Percentiles rank a stretch among this genome's conserved stretches.
Evolutionary conservation across 306 rosid genomes (phyloP).

Genomic region (Pterocarpus macrocarpus): DNA sequence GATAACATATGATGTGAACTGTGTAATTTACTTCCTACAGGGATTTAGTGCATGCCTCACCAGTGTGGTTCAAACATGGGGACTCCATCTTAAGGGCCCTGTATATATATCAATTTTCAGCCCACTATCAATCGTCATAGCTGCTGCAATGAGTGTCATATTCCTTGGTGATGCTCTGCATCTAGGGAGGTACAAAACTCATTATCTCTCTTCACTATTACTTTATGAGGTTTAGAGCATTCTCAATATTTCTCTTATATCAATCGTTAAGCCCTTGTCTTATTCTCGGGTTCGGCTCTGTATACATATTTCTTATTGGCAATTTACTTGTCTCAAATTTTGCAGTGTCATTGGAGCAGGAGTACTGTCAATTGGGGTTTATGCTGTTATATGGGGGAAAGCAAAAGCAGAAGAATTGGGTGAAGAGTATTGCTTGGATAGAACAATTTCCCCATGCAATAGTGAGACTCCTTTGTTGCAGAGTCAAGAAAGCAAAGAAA

Average conservation of each 20-base stretch:
- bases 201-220: background rate
- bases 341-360: constrained; percentile 55
- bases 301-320: too few species aligned
- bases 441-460: background rate
- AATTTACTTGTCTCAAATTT: background rate
- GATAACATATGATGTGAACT: too few species aligned
- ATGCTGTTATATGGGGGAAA: constrained; percentile 54
- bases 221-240: too few species aligned
- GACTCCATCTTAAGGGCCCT: background rate
- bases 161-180: constrained; percentile 53
- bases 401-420: constrained; percentile 33
- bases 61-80: background rate
- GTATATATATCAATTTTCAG: background rate
- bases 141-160: constrained; percentile 49
- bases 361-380: constrained; percentile 49
- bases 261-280: too few species aligned
- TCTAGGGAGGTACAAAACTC: constrained; percentile 49
- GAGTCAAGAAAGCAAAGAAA: background rate
- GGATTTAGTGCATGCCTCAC: background rate
- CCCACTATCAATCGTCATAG: constrained; percentile 56
- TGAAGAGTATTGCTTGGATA: background rate
- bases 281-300: too few species aligned
- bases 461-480: background rate
- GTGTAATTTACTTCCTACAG: background rate
- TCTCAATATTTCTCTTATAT: too few species aligned